Base-by-base conservation (phyloP, 179 eudicot genomes). In the Vitellaria paradoxa region DNA sequence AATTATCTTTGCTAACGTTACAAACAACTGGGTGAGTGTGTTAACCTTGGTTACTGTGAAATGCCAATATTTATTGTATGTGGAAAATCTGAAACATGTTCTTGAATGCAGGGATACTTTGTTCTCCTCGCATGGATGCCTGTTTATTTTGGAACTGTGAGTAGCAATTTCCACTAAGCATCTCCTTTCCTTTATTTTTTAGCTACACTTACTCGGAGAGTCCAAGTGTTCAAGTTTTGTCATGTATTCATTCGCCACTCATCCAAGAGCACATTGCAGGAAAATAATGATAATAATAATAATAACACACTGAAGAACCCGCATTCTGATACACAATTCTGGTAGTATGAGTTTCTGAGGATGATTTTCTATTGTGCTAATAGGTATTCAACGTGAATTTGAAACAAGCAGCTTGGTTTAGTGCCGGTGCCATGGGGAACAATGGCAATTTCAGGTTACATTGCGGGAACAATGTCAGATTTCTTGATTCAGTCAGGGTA, bases 91-190 rank as follows among this genome's bases (percentile, higher is more conserved):
- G 37, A 65, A 70, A 77, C 26, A n/a, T 55, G 49, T 24, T 71
- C 53, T 62, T 56, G 18, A 65, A 76, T 87, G 89, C 96, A 96
- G 99, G 99, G 99, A 57, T 96, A 93, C 92, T 92, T 93, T 85
- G 97, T 96, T 84, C 96, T 96, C 75, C 93, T 93, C 24, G 88
- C 99, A 50, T 96, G 99, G 99, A 96, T 96, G 99, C 99, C 99
- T 0, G 88, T 92, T 55, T 96, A 96, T 79, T 96, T 96, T 74
- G 91, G 91, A 82, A 93, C 93, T 57, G 99, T 93, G 81, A 93
- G 99, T 72, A 23, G 18, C 30, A 21, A 77, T 49, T 76, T 47
- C 70, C 64, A 23, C 30, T 0, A 0, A 13, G 15, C 40, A 60
- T 74, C 12, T 66, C 20, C 37, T 14, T 3, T 30, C 20, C 30